Conservation (phyloP, 371 early-diverging fungal genomes). For the Rhizomucor pusillus region DNA sequence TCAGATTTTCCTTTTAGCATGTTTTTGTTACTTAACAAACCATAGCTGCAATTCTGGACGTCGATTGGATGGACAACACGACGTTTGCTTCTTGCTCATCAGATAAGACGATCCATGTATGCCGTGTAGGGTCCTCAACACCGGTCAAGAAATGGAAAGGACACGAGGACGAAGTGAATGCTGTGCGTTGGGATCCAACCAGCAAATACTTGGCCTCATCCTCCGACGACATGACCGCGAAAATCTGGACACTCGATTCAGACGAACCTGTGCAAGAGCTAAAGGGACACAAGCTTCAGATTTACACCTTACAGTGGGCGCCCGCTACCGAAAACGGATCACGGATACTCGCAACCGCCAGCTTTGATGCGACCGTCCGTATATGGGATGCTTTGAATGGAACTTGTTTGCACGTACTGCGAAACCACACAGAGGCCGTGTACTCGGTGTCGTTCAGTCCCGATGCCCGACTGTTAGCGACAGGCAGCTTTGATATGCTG, state of each 20-base stretch:
- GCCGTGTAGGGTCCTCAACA: slow-evolving; percentile 62
- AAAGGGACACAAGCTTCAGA: slow-evolving; percentile 71
- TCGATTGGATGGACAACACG: slow-evolving; percentile 90
- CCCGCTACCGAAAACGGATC: slow-evolving; percentile 37
- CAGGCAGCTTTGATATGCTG: slow-evolving; percentile 83
- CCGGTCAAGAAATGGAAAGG: slow-evolving; percentile 75
- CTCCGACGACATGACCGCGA: slow-evolving; percentile 90
- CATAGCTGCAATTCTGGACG: slow-evolving; percentile 74
- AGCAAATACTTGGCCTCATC: slow-evolving; percentile 85
- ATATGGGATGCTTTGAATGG: slow-evolving; percentile 86
- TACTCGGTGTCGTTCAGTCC: slow-evolving; percentile 87
- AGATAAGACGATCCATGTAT: slow-evolving; percentile 81
- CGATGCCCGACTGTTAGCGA: slow-evolving; percentile 79
- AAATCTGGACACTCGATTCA: slow-evolving; percentile 48
- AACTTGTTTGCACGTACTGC: slow-evolving; percentile 69
- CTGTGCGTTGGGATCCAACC: slow-evolving; percentile 84
- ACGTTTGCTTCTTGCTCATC: slow-evolving; percentile 92
- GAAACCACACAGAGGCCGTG: slow-evolving; percentile 78
- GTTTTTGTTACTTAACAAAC: neutral
- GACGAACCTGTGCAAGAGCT: slow-evolving; percentile 59
- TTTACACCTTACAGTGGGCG: slow-evolving; percentile 79
- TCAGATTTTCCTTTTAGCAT: neutral
- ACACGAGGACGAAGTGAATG: slow-evolving; percentile 87
- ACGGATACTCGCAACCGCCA: slow-evolving; percentile 73
- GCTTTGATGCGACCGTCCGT: slow-evolving; percentile 87